Conservation (phyloP, 805 yeast genomes). For the Zygotorulaspora sp. region DNA sequence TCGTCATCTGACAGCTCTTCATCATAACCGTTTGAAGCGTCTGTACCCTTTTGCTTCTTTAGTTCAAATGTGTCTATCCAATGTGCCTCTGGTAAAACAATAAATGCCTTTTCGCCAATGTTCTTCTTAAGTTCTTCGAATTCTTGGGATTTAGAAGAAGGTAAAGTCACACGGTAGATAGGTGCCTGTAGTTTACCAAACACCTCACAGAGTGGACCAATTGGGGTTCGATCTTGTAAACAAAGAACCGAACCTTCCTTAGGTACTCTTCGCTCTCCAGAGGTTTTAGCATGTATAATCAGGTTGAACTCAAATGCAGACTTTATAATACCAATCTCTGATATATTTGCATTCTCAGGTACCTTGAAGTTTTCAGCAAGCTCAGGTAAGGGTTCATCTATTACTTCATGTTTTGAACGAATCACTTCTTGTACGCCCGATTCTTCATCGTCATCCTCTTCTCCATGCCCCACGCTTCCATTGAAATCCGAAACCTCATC, state of each 20-base stretch:
- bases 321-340: constrained; percentile 63
- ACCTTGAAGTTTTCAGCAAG: constrained; percentile 65
- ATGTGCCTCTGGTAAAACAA: constrained; percentile 75
- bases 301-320: constrained; percentile 69
- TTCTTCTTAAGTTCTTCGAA: constrained; percentile 30
- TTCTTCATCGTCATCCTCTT: constrained; percentile 41
- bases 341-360: constrained; percentile 57
- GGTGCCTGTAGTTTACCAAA: constrained; percentile 87
- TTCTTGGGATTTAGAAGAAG: constrained; percentile 13
- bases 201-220: constrained; percentile 82
- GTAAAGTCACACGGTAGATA: constrained; percentile 66
- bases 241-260: constrained; percentile 80
- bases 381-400: constrained; percentile 60
- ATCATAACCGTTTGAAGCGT: constrained; percentile 92
- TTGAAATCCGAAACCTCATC: constrained; percentile 19
- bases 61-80: constrained; percentile 73
- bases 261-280: constrained; percentile 82
- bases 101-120: constrained; percentile 58
- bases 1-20: constrained; percentile 92
- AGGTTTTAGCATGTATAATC: constrained; percentile 62
- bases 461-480: constrained; percentile 22
- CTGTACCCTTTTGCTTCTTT: constrained; percentile 74
- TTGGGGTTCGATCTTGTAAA: constrained; percentile 58
- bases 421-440: constrained; percentile 60
- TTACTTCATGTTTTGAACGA: constrained; percentile 68